A percentile compares a stretch with the other conserved stretches of the same genome.
phyloP scores from a whole-genome alignment of 768 basidiomycete species.

The Lepiota subincarnata region DNA sequence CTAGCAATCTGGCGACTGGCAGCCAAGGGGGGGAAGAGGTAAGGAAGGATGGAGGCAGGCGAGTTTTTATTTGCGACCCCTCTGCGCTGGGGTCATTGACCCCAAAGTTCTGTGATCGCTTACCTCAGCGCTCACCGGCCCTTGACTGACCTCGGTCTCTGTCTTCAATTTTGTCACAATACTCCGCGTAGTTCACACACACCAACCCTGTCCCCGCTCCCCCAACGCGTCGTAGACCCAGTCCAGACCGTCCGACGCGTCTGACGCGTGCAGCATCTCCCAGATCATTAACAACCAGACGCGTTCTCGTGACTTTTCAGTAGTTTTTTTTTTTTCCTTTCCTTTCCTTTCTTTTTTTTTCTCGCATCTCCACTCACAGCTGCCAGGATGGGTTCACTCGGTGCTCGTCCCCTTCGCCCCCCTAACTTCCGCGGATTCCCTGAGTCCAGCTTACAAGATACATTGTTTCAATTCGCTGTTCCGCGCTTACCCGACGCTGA shows the following conservation, averaged over 20 bases:
- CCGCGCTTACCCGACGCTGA: too few relatives aligned
- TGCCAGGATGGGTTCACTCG: too few relatives aligned
- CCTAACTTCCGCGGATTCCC: too few relatives aligned
- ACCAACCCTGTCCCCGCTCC: not conserved
- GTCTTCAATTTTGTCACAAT: not conserved
- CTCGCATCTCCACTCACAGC: too few relatives aligned
- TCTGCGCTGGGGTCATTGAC: constrained; percentile 37
- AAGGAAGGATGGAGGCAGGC: constrained; percentile 13
- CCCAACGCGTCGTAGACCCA: not conserved
- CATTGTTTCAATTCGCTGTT: too few relatives aligned
- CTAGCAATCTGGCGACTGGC: constrained; percentile 12
- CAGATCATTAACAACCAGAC: not conserved
- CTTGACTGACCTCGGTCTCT: not conserved
- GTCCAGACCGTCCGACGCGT: too few relatives aligned
- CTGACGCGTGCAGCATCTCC: too few relatives aligned
- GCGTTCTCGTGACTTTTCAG: not conserved
- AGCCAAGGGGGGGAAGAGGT: constrained; percentile 17
- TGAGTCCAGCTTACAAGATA: too few relatives aligned
- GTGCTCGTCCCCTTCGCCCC: too few relatives aligned
- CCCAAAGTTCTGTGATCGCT: constrained; percentile 39
- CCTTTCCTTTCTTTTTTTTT: too few relatives aligned
- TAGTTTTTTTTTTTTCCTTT: too few relatives aligned
- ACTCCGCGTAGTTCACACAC: not conserved
- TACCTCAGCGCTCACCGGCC: constrained; percentile 24
- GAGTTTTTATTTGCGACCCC: constrained; percentile 23